Conservation (phyloP, 768 basidiomycete species). For the Candolleomyces eurysporus region DNA sequence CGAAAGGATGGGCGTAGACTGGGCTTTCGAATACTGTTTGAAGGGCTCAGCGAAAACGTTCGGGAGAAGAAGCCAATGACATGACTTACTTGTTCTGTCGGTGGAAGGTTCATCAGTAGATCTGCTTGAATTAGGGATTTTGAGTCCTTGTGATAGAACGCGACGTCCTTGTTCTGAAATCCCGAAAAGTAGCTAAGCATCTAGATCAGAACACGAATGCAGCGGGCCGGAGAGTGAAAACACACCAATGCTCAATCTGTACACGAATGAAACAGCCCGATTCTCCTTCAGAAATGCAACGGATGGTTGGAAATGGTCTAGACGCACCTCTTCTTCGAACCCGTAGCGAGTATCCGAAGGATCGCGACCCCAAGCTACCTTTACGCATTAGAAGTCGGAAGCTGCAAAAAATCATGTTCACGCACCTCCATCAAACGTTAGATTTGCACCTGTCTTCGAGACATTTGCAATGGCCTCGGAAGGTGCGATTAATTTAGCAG, state of each 20-base stretch:
- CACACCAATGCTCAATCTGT: constrained; percentile 51
- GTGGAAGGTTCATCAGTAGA: constrained; percentile 78
- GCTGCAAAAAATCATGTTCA: constrained; percentile 1
- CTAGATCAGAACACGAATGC: background rate
- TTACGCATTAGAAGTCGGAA: background rate
- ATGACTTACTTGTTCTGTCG: constrained; percentile 62
- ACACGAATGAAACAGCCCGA: background rate
- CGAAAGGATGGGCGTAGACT: constrained; percentile 19
- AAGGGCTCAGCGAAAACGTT: background rate
- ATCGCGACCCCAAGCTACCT: constrained; percentile 59
- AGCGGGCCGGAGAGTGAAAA: background rate
- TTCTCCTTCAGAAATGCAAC: background rate
- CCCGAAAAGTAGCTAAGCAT: constrained; percentile 62
- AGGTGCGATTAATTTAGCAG: constrained; percentile 71
- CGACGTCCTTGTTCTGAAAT: constrained; percentile 75
- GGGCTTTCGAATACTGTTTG: constrained; percentile 40
- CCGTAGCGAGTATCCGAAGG: constrained; percentile 66
- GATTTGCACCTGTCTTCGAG: constrained; percentile 49
- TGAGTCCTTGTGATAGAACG: constrained; percentile 72
- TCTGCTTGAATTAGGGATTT: constrained; percentile 81
- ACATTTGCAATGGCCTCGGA: constrained; percentile 40
- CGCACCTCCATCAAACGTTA: constrained; percentile 65
- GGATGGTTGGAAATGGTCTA: background rate
- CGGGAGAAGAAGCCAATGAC: background rate
- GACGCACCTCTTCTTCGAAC: constrained; percentile 63